Evolutionary conservation across 768 basidiomycete species (phyloP).

Genomic region (Kwoniella dendrophila): DNA sequence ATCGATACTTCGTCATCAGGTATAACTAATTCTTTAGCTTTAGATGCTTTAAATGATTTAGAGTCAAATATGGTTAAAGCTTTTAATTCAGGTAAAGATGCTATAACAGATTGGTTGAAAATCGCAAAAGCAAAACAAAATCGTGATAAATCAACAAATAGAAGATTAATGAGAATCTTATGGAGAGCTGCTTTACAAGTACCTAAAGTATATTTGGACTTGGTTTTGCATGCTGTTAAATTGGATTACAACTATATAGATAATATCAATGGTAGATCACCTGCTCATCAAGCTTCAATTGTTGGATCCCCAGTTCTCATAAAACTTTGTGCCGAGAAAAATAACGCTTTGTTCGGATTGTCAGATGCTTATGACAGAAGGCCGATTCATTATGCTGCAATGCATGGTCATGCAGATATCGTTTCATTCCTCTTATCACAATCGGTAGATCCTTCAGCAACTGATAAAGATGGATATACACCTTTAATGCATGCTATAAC

Average conservation of each 20-base stretch:
- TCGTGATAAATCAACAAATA: slow-evolving; percentile 56
- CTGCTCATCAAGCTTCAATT: slow-evolving; percentile 89
- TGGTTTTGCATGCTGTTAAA: slow-evolving; percentile 63
- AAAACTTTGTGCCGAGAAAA: slow-evolving; percentile 71
- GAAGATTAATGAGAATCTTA: slow-evolving; percentile 81
- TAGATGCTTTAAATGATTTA: slow-evolving; percentile 81
- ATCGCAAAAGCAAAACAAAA: slow-evolving; percentile 56
- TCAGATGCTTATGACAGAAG: slow-evolving; percentile 89
- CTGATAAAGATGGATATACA: slow-evolving; percentile 90
- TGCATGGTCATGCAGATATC: slow-evolving; percentile 80
- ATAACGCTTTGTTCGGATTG: slow-evolving; percentile 68
- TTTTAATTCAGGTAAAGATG: slow-evolving; percentile 62
- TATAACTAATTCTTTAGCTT: slow-evolving; percentile 44
- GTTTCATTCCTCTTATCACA: slow-evolving; percentile 72
- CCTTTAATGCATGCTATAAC: slow-evolving; percentile 92
- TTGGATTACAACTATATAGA: slow-evolving; percentile 93
- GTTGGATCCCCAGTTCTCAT: slow-evolving; percentile 78
- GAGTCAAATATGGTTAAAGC: slow-evolving; percentile 84
- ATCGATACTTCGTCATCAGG: background rate
- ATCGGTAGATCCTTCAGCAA: slow-evolving; percentile 64
- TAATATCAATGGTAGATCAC: slow-evolving; percentile 93
- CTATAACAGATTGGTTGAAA: slow-evolving; percentile 66
- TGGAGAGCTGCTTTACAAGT: slow-evolving; percentile 71
- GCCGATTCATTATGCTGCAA: slow-evolving; percentile 91
- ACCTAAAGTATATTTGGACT: slow-evolving; percentile 72